Conservation (phyloP, 768 basidiomycete species). For the Boletus rubroflammeus region DNA sequence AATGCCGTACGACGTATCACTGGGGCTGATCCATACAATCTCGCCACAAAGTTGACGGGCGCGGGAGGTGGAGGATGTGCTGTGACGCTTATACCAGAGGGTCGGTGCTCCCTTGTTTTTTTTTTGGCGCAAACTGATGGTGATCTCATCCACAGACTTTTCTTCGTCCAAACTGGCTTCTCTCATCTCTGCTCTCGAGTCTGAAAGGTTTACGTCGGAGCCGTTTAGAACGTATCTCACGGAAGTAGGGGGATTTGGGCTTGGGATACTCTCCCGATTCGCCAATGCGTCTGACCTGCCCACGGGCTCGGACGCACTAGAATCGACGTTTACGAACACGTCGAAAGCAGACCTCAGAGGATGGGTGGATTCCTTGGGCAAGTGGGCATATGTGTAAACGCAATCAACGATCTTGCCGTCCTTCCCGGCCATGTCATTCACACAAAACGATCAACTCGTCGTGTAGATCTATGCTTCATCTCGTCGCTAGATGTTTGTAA, state of each 20-base stretch:
- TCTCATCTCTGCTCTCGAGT: conserved; percentile 54
- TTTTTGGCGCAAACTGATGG: not conserved
- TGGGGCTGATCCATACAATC: conserved; percentile 52
- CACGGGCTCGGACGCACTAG: conserved; percentile 21
- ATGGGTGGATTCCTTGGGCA: conserved; percentile 37
- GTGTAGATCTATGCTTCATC: conserved; percentile 5
- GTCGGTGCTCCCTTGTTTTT: conserved; percentile 43
- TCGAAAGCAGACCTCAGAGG: conserved; percentile 26
- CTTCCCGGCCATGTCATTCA: not conserved
- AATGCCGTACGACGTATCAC: conserved; percentile 80
- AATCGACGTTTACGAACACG: conserved; percentile 27
- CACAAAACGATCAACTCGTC: not conserved
- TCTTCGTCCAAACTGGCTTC: conserved; percentile 50
- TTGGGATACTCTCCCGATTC: conserved; percentile 76
- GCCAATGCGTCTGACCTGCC: conserved; percentile 11
- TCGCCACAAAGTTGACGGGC: conserved; percentile 94
- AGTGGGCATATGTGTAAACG: conserved; percentile 39
- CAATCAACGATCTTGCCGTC: not conserved
- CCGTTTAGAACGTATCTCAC: conserved; percentile 65
- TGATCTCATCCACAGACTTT: conserved; percentile 52
- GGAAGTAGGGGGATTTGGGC: conserved; percentile 88
- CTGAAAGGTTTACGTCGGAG: conserved; percentile 32
- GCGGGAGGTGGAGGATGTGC: conserved; percentile 99
- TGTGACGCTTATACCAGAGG: conserved; percentile 91
- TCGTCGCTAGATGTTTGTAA: not conserved